Percentiles rank a stretch among this genome's conserved stretches.
These are phyloP conservation scores for Apium graveolens DNA, from an alignment of 129 eudicot genomes.

Conservation along the genomic window DNA sequence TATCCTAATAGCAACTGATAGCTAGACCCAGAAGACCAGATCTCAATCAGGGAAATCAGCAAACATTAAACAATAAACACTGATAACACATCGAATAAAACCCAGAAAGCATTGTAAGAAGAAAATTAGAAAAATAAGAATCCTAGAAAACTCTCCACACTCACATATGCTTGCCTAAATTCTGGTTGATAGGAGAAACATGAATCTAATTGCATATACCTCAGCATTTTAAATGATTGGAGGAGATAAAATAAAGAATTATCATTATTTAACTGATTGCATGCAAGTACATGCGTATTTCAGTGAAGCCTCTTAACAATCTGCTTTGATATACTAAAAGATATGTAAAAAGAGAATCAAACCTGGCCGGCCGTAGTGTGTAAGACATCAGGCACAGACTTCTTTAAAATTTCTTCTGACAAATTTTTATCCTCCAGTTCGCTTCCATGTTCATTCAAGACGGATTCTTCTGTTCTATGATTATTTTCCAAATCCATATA, in stretches of 20 bases:
- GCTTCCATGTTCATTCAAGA: background rate
- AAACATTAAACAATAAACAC: background rate
- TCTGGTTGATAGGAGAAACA: background rate
- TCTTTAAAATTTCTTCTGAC: background rate
- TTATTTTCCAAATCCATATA: background rate
- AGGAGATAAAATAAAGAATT: background rate
- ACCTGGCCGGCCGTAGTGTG: constrained; percentile 24
- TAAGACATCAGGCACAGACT: background rate
- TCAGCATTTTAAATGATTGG: background rate
- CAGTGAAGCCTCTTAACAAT: background rate
- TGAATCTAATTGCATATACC: background rate
- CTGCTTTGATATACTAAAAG: background rate
- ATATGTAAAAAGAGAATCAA: constrained; percentile 1
- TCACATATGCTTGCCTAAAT: background rate
- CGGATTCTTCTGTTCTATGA: background rate
- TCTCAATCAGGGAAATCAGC: no score
- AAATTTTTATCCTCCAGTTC: background rate
- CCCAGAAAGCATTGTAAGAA: background rate
- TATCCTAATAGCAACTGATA: no score
- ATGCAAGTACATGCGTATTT: background rate
- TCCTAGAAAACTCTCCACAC: background rate
- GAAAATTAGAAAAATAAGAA: background rate
- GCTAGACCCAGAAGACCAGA: no score
- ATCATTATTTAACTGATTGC: background rate
- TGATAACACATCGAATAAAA: background rate